Conservation (phyloP, 2,329 filamentous ascomycete species). For the Aspergillus uvarum region DNA sequence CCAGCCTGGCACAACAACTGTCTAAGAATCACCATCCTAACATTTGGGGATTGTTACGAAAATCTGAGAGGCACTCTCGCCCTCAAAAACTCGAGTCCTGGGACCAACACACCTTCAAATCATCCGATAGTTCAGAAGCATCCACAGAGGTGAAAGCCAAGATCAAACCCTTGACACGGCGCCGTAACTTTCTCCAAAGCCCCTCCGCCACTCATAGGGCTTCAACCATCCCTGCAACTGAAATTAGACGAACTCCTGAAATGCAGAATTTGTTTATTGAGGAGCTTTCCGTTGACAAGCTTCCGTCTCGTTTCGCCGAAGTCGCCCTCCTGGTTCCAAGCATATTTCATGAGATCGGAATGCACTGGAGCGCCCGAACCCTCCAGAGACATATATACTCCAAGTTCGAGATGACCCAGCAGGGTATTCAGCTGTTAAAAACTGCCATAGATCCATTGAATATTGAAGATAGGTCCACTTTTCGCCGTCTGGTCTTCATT, state of each 20-base stretch:
- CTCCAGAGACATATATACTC: neutral
- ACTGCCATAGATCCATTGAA: neutral
- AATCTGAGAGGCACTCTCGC: neutral
- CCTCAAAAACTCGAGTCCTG: neutral
- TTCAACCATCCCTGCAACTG: neutral
- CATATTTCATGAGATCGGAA: neutral
- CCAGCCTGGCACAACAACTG: neutral
- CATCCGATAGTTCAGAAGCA: too few species aligned
- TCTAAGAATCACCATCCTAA: neutral
- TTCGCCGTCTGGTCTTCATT: neutral
- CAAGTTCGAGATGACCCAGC: neutral
- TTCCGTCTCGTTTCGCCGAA: neutral
- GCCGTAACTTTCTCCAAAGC: slow-evolving; percentile 1
- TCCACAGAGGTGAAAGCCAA: neutral
- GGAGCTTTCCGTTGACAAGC: neutral
- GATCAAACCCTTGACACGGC: neutral
- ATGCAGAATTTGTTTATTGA: neutral
- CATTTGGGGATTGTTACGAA: neutral
- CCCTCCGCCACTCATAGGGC: neutral
- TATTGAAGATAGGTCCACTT: neutral
- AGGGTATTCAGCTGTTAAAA: neutral
- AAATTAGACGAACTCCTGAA: neutral
- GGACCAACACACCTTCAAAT: neutral
- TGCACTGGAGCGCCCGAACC: neutral
- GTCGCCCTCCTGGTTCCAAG: neutral